Conservation (phyloP, 768 basidiomycete species). For the Boletellus emodensis region DNA sequence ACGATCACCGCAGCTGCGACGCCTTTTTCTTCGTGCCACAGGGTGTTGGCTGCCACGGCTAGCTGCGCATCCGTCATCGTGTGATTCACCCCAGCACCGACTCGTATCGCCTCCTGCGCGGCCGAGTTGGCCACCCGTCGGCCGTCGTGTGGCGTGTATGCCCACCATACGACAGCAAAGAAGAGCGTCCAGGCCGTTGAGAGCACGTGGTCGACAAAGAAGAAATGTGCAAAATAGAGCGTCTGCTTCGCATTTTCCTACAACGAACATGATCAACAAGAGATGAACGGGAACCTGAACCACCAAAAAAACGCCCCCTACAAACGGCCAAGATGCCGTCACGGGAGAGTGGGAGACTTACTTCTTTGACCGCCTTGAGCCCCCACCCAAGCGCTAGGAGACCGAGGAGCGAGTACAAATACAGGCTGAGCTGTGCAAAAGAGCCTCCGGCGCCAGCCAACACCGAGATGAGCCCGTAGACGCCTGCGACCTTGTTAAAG, state of each 20-base stretch:
- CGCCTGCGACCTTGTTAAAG: slow-evolving; percentile 96
- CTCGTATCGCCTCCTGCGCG: slow-evolving; percentile 85
- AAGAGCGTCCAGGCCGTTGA: slow-evolving; percentile 90
- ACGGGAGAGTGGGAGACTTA: slow-evolving; percentile 36
- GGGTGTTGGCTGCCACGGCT: slow-evolving; percentile 63
- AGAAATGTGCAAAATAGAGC: slow-evolving; percentile 88
- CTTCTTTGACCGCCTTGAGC: slow-evolving; percentile 77
- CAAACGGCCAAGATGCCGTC: too few relatives aligned
- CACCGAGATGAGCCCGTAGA: slow-evolving; percentile 93
- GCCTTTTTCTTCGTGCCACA: slow-evolving; percentile 91
- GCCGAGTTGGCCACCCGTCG: slow-evolving; percentile 71
- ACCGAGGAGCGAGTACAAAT: slow-evolving; percentile 86
- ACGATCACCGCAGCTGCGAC: slow-evolving; percentile 73
- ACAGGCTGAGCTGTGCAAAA: slow-evolving; percentile 88
- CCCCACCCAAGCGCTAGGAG: slow-evolving; percentile 85
- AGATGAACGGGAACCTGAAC: too few relatives aligned
- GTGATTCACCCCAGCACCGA: slow-evolving; percentile 48
- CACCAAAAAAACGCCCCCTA: too few relatives aligned
- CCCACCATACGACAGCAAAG: slow-evolving; percentile 90
- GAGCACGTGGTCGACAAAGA: slow-evolving; percentile 87
- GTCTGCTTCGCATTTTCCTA: slow-evolving; percentile 87
- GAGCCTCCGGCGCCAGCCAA: slow-evolving; percentile 89
- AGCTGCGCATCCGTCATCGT: slow-evolving; percentile 64
- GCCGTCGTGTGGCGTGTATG: slow-evolving; percentile 90
- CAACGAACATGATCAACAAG: too few relatives aligned